phyloP scores from a whole-genome alignment of 345 rosid genomes.

The Lepidium didymum region DNA sequence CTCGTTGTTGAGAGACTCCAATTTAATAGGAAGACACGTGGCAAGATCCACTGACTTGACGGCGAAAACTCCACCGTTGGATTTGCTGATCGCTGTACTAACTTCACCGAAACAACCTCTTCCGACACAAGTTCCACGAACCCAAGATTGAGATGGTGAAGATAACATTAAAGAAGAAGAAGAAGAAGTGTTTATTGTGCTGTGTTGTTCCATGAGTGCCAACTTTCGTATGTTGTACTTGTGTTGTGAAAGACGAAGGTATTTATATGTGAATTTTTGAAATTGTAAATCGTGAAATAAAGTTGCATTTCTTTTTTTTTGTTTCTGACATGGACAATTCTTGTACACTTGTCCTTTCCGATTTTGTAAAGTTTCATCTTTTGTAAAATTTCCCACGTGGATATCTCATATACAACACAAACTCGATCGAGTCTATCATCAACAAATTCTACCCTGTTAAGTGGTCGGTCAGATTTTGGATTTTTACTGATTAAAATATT shows the following conservation, averaged over 20 bases:
- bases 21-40: slow-evolving; percentile 28
- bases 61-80: slow-evolving; percentile 39
- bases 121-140: slow-evolving; percentile 48
- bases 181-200: slow-evolving; percentile 20
- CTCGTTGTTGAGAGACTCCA: slow-evolving; percentile 52
- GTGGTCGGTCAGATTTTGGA: slow-evolving; percentile 12
- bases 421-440: slow-evolving; percentile 13
- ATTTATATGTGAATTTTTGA: slow-evolving; percentile 15
- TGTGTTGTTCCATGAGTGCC: slow-evolving; percentile 14
- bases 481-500: neutral
- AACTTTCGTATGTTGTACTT: slow-evolving; percentile 3
- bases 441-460: slow-evolving; percentile 8
- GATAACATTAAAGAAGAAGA: slow-evolving; percentile 19
- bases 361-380: slow-evolving; percentile 11
- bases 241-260: neutral
- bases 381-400: slow-evolving; percentile 18
- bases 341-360: slow-evolving; percentile 6
- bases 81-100: slow-evolving; percentile 27
- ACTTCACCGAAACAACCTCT: slow-evolving; percentile 57
- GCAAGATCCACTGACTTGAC: slow-evolving; percentile 48
- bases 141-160: slow-evolving; percentile 28
- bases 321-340: slow-evolving; percentile 19
- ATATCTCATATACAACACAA: slow-evolving; percentile 24
- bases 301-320: slow-evolving; percentile 14
- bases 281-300: slow-evolving; percentile 6